Evolutionary conservation across 352 stramenopile species (phyloP), one percentile per base, ranked within the genome.

Genomic region (Plasmopara halstedii): DNA sequence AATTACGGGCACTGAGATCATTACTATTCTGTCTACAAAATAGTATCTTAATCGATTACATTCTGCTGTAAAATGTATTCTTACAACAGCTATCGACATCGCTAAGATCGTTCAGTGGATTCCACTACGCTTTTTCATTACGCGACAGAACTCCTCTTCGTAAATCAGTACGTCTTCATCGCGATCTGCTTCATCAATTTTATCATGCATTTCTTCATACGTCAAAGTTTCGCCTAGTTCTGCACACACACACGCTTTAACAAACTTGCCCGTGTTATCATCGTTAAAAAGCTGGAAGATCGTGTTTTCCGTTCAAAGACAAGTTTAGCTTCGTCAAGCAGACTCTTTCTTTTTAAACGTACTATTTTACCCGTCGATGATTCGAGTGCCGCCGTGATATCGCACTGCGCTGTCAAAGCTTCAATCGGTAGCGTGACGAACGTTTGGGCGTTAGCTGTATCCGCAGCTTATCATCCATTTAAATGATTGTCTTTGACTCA

Each of bases 201-300:
- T 97, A 51, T 97, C 88, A 56, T 97, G 85, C 49, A 88, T 85
- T 57, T 88, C 76, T 35, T 84, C 72, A 44, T 88, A 73, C 15
- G 76, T 88, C 27, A 85, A 56, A 21, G 56, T 78, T 62, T 85
- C 69, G 4, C 69, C 67, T 22, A 88, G 46, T 60, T 97, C 91
- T 1, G 70, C n/a, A n/a, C 84, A 42, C 85, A 95, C 17, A 96
- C 90, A 25, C 89, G 72, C 53, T 97, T 97, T 37, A 98, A 72
- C 95, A 44, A 98, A 97, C 42, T 94, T 95, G 14, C 91, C 91
- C 18, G 90, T 97, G 46, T 87, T 82, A 51, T 97, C 92, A 44
- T 98, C 90, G 58, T 97, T 91, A 55, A 98, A 98, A n/a, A 98
- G 81, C 35, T 79, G 66, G 49, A 98, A 98, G 50, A 98, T 93